A percentile compares a stretch with the other conserved stretches of the same genome.
Evolutionary conservation across 2,329 filamentous ascomycete species (phyloP).

Genomic region (Podosphaera aphanis): DNA sequence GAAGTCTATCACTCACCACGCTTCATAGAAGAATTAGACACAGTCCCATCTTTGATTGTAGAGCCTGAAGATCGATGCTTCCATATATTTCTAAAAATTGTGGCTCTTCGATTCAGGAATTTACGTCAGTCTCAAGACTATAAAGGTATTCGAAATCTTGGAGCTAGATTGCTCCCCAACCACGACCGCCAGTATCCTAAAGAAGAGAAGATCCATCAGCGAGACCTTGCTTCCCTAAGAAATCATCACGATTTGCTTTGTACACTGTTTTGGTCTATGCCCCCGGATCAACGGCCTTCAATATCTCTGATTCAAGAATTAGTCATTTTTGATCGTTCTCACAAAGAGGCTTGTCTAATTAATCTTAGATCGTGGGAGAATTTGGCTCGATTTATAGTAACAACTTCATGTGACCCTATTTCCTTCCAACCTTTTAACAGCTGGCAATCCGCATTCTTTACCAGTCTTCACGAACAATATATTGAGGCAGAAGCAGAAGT

Average conservation of each 20-base stretch:
- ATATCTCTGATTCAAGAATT: constrained; percentile 33
- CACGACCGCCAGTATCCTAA: constrained; percentile 41
- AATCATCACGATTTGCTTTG: constrained; percentile 48
- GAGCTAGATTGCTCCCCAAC: constrained; percentile 39
- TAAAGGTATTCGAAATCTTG: constrained; percentile 37
- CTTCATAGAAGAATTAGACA: constrained; percentile 33
- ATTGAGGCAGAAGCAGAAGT: constrained; percentile 14
- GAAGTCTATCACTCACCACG: constrained; percentile 34
- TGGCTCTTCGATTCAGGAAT: constrained; percentile 31
- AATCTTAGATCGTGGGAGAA: constrained; percentile 40
- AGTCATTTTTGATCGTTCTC: constrained; percentile 33
- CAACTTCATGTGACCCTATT: constrained; percentile 20
- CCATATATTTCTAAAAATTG: constrained; percentile 41
- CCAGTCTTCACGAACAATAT: constrained; percentile 33
- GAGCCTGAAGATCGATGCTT: constrained; percentile 37
- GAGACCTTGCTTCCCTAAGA: constrained; percentile 37
- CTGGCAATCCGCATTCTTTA: constrained; percentile 35
- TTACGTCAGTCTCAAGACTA: constrained; percentile 23
- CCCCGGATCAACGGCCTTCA: constrained; percentile 27
- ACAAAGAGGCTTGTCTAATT: constrained; percentile 42
- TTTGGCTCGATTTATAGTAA: constrained; percentile 33
- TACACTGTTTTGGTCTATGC: constrained; percentile 41
- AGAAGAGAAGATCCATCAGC: constrained; percentile 33
- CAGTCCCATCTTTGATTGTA: constrained; percentile 22
- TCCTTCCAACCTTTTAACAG: constrained; percentile 26